Conservation (phyloP, 2,329 filamentous ascomycete species). For the Monascus ruber region DNA sequence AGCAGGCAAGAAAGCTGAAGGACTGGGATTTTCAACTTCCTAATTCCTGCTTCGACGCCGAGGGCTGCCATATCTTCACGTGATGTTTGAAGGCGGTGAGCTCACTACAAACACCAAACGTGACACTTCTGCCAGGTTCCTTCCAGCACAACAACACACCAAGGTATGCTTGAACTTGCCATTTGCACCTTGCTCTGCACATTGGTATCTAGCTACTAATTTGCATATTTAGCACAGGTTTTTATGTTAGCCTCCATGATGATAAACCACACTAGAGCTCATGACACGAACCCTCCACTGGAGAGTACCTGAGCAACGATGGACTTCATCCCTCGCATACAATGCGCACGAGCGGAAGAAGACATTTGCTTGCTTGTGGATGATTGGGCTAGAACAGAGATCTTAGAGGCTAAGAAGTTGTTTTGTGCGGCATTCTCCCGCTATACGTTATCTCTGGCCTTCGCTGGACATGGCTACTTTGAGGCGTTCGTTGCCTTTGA, state of each 20-base stretch:
- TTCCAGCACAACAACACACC: no score
- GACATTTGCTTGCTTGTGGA: slow-evolving; percentile 17
- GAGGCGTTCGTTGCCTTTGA: neutral
- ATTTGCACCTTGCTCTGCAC: no score
- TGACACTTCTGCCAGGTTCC: no score
- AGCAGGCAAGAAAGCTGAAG: no score
- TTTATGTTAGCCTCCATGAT: slow-evolving; percentile 24
- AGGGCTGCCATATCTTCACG: no score
- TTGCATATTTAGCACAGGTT: neutral
- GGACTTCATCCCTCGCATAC: slow-evolving; percentile 26
- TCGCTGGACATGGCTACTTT: neutral
- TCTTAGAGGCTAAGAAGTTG: slow-evolving; percentile 27
- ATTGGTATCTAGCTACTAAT: neutral
- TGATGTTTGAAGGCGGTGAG: no score
- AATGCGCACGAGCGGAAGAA: slow-evolving; percentile 23
- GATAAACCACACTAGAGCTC: slow-evolving; percentile 26
- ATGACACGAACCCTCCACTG: slow-evolving; percentile 17
- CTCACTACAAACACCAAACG: no score
- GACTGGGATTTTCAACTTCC: no score
- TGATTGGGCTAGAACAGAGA: slow-evolving; percentile 40
- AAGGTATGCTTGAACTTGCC: no score
- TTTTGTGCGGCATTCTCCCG: neutral
- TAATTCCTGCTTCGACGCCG: no score
- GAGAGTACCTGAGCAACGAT: slow-evolving; percentile 7
- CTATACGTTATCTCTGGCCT: neutral